These are phyloP conservation scores for Cladorrhinum sp. DNA, from an alignment of 2,329 filamentous ascomycete genomes.

Conservation along the genomic window DNA sequence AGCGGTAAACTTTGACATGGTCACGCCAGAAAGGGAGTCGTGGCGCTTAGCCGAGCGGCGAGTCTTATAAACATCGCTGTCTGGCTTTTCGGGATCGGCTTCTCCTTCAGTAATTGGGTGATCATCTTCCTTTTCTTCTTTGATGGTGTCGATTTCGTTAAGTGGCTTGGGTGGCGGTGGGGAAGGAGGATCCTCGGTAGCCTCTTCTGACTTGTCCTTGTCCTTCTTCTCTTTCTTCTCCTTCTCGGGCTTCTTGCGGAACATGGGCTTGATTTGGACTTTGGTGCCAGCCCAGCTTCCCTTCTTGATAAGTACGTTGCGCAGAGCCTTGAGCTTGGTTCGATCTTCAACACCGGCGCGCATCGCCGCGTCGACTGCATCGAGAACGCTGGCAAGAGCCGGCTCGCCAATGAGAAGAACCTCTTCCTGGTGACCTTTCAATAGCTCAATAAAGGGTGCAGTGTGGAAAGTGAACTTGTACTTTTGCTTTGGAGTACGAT, in stretches of 20 bases:
- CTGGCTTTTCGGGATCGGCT: slow-evolving; percentile 22
- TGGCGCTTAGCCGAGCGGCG: slow-evolving; percentile 60
- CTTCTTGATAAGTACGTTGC: slow-evolving; percentile 87
- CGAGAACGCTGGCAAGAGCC: slow-evolving; percentile 81
- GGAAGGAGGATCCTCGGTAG: slow-evolving; percentile 27
- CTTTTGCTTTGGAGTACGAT: slow-evolving; percentile 97
- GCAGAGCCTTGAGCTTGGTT: slow-evolving; percentile 79
- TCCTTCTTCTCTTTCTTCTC: slow-evolving; percentile 45
- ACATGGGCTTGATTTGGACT: slow-evolving; percentile 99
- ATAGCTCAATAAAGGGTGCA: slow-evolving; percentile 87
- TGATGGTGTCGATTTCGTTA: slow-evolving; percentile 29
- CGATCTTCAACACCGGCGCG: slow-evolving; percentile 77
- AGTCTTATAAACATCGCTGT: slow-evolving; percentile 26
- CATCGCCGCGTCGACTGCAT: slow-evolving; percentile 80
- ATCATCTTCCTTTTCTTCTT: slow-evolving; percentile 19
- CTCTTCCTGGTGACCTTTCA: slow-evolving; percentile 95
- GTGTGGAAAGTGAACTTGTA: slow-evolving; percentile 99
- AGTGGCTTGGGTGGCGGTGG: slow-evolving; percentile 33
- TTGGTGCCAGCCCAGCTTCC: slow-evolving; percentile 94
- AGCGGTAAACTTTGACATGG: slow-evolving; percentile 89
- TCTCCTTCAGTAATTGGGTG: slow-evolving; percentile 17
- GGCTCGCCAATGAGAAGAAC: slow-evolving; percentile 90
- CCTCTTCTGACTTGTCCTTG: not conserved
- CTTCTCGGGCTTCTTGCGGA: slow-evolving; percentile 73
- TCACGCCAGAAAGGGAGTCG: slow-evolving; percentile 85